A percentile compares a stretch with the other conserved stretches of the same genome.
Conservation (phyloP, 768 basidiomycete genomes). For the Mycena leptocephala region DNA sequence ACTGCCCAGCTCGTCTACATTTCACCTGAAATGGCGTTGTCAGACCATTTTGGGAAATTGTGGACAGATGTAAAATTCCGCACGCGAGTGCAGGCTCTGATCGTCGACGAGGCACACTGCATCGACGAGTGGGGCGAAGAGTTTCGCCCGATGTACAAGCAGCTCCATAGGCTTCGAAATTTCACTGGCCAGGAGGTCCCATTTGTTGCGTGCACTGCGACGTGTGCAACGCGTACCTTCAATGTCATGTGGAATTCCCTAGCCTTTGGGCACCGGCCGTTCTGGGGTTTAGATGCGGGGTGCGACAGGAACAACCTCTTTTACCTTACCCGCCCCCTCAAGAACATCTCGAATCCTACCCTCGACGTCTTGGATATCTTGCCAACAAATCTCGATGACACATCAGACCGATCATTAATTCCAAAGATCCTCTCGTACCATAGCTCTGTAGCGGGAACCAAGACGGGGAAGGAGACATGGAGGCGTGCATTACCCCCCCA, state of each 20-base stretch:
- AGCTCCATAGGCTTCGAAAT: conserved; percentile 39
- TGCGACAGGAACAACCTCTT: conserved; percentile 44
- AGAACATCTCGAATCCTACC: conserved; percentile 31
- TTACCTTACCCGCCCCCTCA: conserved; percentile 30
- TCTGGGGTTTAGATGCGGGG: conserved; percentile 52
- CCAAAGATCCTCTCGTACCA: conserved; percentile 27
- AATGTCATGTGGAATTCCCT: no score
- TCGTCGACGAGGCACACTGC: conserved; percentile 53
- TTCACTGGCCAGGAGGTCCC: conserved; percentile 47
- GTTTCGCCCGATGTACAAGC: conserved; percentile 43
- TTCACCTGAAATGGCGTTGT: conserved; percentile 41
- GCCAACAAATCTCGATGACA: conserved; percentile 3
- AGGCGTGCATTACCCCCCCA: no score
- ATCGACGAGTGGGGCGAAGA: no score
- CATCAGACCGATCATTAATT: conserved; percentile 24
- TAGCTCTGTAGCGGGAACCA: conserved; percentile 7
- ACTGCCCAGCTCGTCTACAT: no score
- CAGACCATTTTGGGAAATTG: conserved; percentile 42
- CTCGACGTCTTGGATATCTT: conserved; percentile 39
- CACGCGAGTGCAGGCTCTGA: conserved; percentile 37
- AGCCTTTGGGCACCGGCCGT: no score
- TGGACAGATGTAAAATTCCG: conserved; percentile 49
- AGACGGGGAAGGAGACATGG: conserved; percentile 14
- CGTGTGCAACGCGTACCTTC: no score
- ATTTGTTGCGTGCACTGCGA: no score